A percentile compares a stretch with the other conserved stretches of the same genome.
Evolutionary conservation across 768 basidiomycete genomes (phyloP).

Genomic region (Leucocoprinus leucothites): DNA sequence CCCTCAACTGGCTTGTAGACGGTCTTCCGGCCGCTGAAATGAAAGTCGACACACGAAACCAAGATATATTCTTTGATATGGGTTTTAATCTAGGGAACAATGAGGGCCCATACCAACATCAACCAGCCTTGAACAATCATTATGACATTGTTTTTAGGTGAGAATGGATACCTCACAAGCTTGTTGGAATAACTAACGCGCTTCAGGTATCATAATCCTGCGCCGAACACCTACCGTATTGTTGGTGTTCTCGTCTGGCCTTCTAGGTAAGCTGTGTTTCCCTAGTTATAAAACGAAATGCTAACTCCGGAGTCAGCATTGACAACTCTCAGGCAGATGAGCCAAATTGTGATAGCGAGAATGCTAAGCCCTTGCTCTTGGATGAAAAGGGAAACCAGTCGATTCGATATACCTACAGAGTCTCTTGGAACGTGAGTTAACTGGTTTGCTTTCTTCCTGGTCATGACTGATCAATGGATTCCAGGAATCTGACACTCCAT

Average conservation of each 20-base stretch:
- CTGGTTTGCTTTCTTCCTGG: neutral
- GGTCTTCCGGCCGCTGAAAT: slow-evolving; percentile 93
- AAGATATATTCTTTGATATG: slow-evolving; percentile 90
- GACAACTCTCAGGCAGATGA: slow-evolving; percentile 54
- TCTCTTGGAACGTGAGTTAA: slow-evolving; percentile 76
- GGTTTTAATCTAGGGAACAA: slow-evolving; percentile 91
- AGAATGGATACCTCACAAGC: slow-evolving; percentile 11
- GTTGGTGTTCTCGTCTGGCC: slow-evolving; percentile 92
- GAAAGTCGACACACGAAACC: slow-evolving; percentile 75
- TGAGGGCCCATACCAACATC: slow-evolving; percentile 51
- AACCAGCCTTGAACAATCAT: slow-evolving; percentile 85
- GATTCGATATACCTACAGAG: slow-evolving; percentile 83
- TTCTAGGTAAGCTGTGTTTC: slow-evolving; percentile 30
- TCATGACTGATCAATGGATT: slow-evolving; percentile 3
- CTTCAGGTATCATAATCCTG: slow-evolving; percentile 75
- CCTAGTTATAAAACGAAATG: neutral
- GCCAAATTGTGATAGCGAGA: slow-evolving; percentile 49
- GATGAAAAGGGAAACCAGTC: slow-evolving; percentile 57
- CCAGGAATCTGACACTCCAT: slow-evolving; percentile 82
- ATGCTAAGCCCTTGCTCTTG: slow-evolving; percentile 48
- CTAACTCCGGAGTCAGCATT: slow-evolving; percentile 37
- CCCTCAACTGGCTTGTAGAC: slow-evolving; percentile 92
- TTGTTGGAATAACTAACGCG: neutral
- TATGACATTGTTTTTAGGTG: slow-evolving; percentile 83
- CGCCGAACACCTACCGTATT: slow-evolving; percentile 70